Evolutionary conservation across 805 yeast species (phyloP), one percentile per base, ranked within the genome.

Genomic region (Zygotorulaspora chibaensis): DNA sequence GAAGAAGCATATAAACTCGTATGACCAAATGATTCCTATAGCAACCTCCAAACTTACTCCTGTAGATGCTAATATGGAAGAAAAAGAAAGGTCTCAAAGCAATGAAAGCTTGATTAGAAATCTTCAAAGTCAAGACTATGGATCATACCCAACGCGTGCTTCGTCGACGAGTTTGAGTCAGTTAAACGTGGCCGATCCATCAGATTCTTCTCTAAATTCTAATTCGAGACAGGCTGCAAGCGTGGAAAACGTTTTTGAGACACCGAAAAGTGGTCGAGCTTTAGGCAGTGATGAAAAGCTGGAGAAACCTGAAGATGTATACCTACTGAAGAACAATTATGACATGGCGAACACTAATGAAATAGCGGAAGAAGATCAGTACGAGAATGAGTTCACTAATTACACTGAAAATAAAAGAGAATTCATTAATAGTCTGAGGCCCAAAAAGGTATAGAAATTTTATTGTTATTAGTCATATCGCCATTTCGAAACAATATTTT

Each of bases 311-410:
- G 53, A 51, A 28, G 59, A 51, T 8, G 61, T 53, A 6, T 67
- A 66, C 46, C 57, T 56, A 25, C 42, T 66, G 44, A 65, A 64
- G 46, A 65, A 65, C 44, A 67, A 64, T 48, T 65, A 66, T 47
- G 59, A 67, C 31, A 47, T 57, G 10, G 51, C 48, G 6, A 62
- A 63, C 35, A 51, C 60, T 1, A 46, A 56, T 37, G 70, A 67
- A 40, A 69, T 70, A 12, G 62, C 63, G n/a, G 73, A 70, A 45
- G 75, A 70, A 45, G 75, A 70, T 50, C 73, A 69, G 46, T 71
- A 71, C 46, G 74, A 69, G 52, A 71, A 72, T 47, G 75, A 72
- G 40, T 72, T 71, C 42, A 71, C 79, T 1, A 74, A 73, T 50
- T 74, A 75, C 50, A 57, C 67, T 6, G 66, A 65, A 42, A 75